Base-by-base conservation (phyloP, 768 basidiomycete genomes). In the Rhodosporidiobolus sp. region DNA sequence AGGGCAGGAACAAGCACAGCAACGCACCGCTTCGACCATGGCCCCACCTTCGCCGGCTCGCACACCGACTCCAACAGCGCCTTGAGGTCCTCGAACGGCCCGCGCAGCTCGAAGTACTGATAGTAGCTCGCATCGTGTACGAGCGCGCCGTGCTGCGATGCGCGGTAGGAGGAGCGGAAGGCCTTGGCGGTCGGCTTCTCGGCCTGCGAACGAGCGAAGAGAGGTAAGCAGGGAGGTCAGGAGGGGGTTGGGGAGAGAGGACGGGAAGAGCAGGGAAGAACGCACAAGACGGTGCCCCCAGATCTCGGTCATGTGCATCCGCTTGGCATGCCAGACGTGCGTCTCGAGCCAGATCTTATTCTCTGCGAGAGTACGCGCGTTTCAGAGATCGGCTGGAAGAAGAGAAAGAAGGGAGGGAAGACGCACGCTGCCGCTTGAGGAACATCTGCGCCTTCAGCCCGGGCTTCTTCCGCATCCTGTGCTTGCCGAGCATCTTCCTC, bases 301-400 rank as follows among this genome's bases (percentile, higher is more conserved):
- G 81, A 91, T 85, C 73, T 88, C 88, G 76, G 88, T 86, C 95
- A 98, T 97, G 72, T 89, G 87, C 88, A 95, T 95, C 11, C 96
- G 87, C 81, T 97, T 98, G 2, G 94, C 91, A 77, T 97, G 95
- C 92, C 94, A 98, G 28, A 98, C 82, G 80, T 99, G 96, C 10
- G 94, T 95, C 79, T 95, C 92, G 0, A 99, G 86, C 95, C 95
- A 98, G 20, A 85, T 83, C 80, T 97, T 97, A 74, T 90, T 85
- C 43, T 84, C 94, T 96, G 74, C 4, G 53, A 60, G 12, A n/a
- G n/a, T 1, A 1, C 20, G 22, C 9, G 34, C n/a, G 20, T 26
- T 22, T 22, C 35, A 5, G 38, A 43, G 8, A 35, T 22, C 2
- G 6, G 54, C 1, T 12, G 20, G 32, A 24, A 22, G n/a, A 2